Evolutionary conservation across 2,329 filamentous ascomycete species (phyloP), one percentile per base, ranked within the genome.

Genomic region (Capronia coronata): DNA sequence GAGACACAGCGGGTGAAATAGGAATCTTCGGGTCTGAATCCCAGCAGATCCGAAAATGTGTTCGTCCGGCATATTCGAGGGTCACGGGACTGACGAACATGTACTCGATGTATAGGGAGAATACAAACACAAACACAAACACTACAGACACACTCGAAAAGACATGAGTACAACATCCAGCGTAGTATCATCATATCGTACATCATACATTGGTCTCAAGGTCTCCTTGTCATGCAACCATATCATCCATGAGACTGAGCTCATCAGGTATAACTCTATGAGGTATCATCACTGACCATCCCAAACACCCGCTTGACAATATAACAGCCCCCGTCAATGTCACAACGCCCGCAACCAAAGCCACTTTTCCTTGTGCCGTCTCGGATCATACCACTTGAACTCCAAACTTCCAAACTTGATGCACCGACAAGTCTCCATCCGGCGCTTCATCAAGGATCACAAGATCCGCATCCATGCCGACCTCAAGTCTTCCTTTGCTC

Each of bases 361-460:
- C 19, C 30, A 25, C 30, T 27, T 46, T 46, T 38, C 16, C 11
- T 9, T 37, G 21, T 14, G 9, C 4, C 18, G 11, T 30, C 29
- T 32, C 11, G 29, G 11, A 35, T 54, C 45, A 58, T 39, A 43
- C 51, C 2, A 59, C 44, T 34, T 51, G 48, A 43, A 55, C 50
- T 16, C 86, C 85, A 71, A 87, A 87, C 68, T 89, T 89, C 85
- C 84, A 89, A 16, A 88, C 84, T 67, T 87, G 78, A 52, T 87
- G 82, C n/a, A 89, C 73, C 9, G 76, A 71, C 34, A 91, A 68
- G 50, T 73, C 75, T 54, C 74, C 75, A 35, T 68, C 67, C 7
- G 57, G 67, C 40, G 63, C 67, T 18, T 69, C 65, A 3, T 78
- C 79, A 29, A 91, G 67, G 14, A 91, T 76, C 29, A 88, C 77